Base-by-base conservation (phyloP, 208 protist genomes). In the Trypanosoma brucei region DNA sequence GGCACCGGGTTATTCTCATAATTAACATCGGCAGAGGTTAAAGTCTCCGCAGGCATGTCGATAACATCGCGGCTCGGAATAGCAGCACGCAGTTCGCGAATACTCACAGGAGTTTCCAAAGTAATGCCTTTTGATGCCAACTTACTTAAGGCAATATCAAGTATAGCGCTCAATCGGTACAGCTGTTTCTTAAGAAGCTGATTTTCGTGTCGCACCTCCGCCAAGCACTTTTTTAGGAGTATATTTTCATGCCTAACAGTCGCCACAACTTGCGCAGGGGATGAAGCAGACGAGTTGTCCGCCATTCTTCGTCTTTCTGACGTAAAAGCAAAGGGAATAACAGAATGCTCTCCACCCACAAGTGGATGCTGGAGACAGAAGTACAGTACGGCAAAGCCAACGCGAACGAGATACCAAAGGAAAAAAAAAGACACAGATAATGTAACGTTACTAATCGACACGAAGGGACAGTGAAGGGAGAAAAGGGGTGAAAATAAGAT, bases 121-220 rank as follows among this genome's bases (percentile, higher is more conserved):
- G 73, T 79, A 38, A 95, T 81, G 37, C 88, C 88, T 58, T 84
- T 66, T 4, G 75, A 79, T 45, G 69, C 79, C 2, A 95, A 66
- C 58, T 91, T 91, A 66, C 84, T 89, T n/a, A 95, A 82, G 14
- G 88, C 85, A 34, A 91, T 83, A 59, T 95, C 88, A 33, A 95
- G 81, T 31, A 95, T 57, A 5, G 84, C 68, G 60, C 81, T 88
- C 31, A 92, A 62, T 30, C 88, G 78, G 71, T 88, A 92, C 9
- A 95, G 75, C 49, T 95, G 88, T 48, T 79, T 78, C 5, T 83
- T 83, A n/a, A 95, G 65, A 22, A 88, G 71, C 0, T 73, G 76
- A 56, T 95, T 95, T 61, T 95, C 83, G 49, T 87, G 75, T 49
- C 86, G 79, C 3, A 79, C 68, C 55, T 92, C 84, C 1, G 82